These are phyloP conservation scores for Gryganskiella cystojenkinii DNA, from an alignment of 192 early-diverging fungal species.

Conservation along the genomic window DNA sequence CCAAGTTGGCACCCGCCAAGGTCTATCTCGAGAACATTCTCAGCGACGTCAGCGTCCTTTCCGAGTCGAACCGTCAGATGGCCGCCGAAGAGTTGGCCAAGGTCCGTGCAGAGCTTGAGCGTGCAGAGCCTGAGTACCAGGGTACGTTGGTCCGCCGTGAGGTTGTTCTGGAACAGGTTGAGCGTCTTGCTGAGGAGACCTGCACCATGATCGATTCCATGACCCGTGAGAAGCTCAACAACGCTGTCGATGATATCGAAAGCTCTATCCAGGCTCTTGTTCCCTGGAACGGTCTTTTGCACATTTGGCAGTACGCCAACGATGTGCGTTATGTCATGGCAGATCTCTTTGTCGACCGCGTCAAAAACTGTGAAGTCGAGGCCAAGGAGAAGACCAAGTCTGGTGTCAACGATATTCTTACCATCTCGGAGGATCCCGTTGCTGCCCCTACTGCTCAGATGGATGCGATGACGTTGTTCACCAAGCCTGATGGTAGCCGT, in stretches of 20 bases:
- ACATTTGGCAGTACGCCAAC: conserved; percentile 89
- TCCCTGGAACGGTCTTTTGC: conserved; percentile 83
- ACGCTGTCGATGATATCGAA: conserved; percentile 77
- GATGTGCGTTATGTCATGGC: conserved; percentile 79
- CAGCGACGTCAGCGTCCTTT: conserved; percentile 78
- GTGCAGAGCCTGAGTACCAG: conserved; percentile 78
- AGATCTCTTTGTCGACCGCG: conserved; percentile 69
- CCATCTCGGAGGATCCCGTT: conserved; percentile 51
- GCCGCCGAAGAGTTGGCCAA: conserved; percentile 69
- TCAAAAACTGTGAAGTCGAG: conserved; percentile 68
- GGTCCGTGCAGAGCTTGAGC: conserved; percentile 70
- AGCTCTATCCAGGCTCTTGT: conserved; percentile 70
- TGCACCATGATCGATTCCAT: conserved; percentile 65
- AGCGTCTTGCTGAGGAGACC: conserved; percentile 67
- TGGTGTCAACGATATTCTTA: conserved; percentile 56
- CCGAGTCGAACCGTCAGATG: conserved; percentile 74
- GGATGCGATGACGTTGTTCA: conserved; percentile 32
- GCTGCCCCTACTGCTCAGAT: conserved; percentile 16
- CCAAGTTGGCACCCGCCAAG: conserved; percentile 95
- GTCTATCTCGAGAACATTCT: conserved; percentile 90
- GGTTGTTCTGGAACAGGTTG: conserved; percentile 71
- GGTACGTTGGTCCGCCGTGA: conserved; percentile 79
- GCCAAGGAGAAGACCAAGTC: conserved; percentile 56
- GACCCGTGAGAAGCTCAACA: conserved; percentile 44
- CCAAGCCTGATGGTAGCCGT: conserved; percentile 40